These are phyloP conservation scores for Nicotiana tomentosiformis DNA, from an alignment of 257 asterid species.

Conservation along the genomic window DNA sequence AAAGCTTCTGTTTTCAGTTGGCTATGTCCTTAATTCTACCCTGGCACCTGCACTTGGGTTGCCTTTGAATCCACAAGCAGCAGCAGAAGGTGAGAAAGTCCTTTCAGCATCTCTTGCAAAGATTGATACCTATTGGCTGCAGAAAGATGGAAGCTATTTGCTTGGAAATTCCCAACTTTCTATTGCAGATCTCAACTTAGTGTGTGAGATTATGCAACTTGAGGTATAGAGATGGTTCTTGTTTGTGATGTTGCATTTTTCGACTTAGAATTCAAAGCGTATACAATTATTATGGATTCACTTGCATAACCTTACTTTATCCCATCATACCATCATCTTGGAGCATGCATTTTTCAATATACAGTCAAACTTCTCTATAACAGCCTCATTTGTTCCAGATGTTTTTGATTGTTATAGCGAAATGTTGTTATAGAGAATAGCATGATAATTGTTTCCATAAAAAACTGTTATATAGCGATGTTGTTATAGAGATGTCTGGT, in stretches of 20 bases:
- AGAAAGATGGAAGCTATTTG: slow-evolving; percentile 60
- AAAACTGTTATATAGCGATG: too few species aligned
- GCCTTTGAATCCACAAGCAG: slow-evolving; percentile 58
- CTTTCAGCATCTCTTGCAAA: slow-evolving; percentile 55
- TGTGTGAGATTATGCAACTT: slow-evolving; percentile 88
- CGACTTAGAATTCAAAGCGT: background rate
- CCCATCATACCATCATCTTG: background rate
- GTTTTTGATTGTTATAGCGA: too few species aligned
- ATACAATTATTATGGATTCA: background rate
- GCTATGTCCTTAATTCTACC: slow-evolving; percentile 37
- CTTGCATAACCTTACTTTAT: background rate
- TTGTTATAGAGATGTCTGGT: too few species aligned
- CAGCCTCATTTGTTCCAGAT: too few species aligned
- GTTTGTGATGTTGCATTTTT: background rate
- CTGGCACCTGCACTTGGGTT: slow-evolving; percentile 65
- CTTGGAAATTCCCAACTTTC: slow-evolving; percentile 76
- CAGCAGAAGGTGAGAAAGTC: slow-evolving; percentile 61
- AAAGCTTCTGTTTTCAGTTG: slow-evolving; percentile 36
- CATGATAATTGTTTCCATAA: too few species aligned
- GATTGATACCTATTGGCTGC: slow-evolving; percentile 72
- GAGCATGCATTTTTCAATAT: background rate
- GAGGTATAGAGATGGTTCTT: slow-evolving; percentile 39
- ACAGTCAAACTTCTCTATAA: too few species aligned
- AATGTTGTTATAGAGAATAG: too few species aligned
- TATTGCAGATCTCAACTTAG: slow-evolving; percentile 83